A percentile compares a stretch with the other conserved stretches of the same genome.
These are phyloP conservation scores for Colletotrichum sp. DNA, from an alignment of 2,329 filamentous ascomycete genomes.

Conservation along the genomic window DNA sequence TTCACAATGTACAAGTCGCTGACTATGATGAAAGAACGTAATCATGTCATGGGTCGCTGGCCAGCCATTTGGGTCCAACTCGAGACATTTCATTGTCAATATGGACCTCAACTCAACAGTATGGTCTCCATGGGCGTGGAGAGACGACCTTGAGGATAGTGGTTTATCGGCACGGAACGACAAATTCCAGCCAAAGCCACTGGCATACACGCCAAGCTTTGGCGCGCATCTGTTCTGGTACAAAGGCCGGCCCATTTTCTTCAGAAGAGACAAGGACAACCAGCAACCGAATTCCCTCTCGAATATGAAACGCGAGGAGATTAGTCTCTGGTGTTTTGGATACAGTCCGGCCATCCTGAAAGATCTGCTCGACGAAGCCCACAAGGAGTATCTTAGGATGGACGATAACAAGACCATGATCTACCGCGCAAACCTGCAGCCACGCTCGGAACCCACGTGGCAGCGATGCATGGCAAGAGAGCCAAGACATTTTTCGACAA, in stretches of 20 bases:
- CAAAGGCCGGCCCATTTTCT: not conserved
- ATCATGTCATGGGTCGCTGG: not conserved
- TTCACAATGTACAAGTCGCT: no score
- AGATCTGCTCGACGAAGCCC: not conserved
- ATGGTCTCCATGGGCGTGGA: not conserved
- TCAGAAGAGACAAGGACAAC: not conserved
- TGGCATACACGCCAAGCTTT: not conserved
- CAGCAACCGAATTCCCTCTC: not conserved
- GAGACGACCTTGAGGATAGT: not conserved
- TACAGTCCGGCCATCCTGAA: not conserved
- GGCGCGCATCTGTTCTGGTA: not conserved
- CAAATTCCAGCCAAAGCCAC: not conserved
- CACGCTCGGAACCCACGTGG: accelerated
- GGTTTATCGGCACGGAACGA: not conserved
- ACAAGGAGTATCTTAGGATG: not conserved
- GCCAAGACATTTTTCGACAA: not conserved
- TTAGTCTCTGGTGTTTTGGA: not conserved
- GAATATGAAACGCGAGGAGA: not conserved
- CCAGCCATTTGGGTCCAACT: not conserved
- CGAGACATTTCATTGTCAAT: not conserved
- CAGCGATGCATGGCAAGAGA: not conserved
- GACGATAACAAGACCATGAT: not conserved
- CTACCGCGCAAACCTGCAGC: not conserved
- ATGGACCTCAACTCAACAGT: not conserved
- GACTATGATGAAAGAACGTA: not conserved